A percentile compares a stretch with the other conserved stretches of the same genome.
Conservation (phyloP, 805 yeast genomes). For the Komagataella pseudopastoris region DNA sequence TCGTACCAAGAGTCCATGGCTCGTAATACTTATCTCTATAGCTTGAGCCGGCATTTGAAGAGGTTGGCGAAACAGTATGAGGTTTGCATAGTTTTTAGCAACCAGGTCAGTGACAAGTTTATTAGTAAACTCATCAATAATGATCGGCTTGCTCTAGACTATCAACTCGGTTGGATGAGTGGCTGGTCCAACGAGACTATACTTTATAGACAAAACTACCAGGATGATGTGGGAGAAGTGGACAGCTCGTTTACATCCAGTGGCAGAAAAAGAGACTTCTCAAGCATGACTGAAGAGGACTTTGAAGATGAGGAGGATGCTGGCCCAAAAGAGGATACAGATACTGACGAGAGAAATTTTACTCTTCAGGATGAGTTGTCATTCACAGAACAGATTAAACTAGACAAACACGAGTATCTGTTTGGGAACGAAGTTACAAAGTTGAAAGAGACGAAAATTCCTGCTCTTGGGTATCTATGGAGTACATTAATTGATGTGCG, state of each 20-base stretch:
- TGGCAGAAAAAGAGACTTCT: neutral
- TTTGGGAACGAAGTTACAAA: conserved; percentile 19
- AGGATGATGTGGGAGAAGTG: conserved; percentile 5
- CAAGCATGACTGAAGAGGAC: neutral
- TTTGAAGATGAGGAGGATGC: neutral
- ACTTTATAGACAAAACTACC: conserved; percentile 13
- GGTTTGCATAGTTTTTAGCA: conserved; percentile 57
- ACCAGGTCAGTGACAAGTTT: conserved; percentile 67
- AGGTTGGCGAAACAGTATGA: conserved; percentile 30
- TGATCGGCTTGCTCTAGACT: conserved; percentile 31
- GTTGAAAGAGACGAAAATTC: conserved; percentile 22
- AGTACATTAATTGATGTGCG: conserved; percentile 36
- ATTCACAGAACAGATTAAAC: conserved; percentile 10
- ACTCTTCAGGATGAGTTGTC: conserved; percentile 5
- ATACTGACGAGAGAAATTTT: conserved; percentile 1
- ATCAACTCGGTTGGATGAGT: conserved; percentile 57
- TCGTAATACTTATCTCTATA: conserved; percentile 27
- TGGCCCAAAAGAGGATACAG: conserved; percentile 4
- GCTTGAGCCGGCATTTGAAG: conserved; percentile 33
- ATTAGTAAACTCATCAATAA: conserved; percentile 16
- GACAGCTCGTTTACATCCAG: neutral
- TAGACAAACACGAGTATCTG: conserved; percentile 12
- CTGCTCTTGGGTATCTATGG: conserved; percentile 47
- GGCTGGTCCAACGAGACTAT: conserved; percentile 56
- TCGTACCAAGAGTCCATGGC: conserved; percentile 21